Evolutionary conservation across 2,329 filamentous ascomycete genomes (phyloP).

Genomic region (Colletotrichum tofieldiae): DNA sequence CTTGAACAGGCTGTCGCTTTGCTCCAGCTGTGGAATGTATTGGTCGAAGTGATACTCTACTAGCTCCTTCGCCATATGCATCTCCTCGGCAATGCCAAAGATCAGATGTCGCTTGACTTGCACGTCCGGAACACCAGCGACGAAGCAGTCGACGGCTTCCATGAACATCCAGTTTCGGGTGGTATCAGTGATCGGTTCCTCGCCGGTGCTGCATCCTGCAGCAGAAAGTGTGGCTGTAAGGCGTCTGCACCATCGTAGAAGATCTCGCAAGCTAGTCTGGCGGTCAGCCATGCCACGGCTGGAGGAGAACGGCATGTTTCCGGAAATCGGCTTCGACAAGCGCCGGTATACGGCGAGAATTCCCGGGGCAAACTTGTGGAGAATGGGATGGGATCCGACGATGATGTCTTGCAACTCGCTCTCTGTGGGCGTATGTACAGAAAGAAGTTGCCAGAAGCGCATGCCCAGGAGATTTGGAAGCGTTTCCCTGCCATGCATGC

Average conservation of each 20-base stretch:
- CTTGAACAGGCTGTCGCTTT: slow-evolving; percentile 70
- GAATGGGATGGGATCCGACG: slow-evolving; percentile 76
- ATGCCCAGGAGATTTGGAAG: slow-evolving; percentile 84
- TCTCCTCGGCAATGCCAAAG: slow-evolving; percentile 83
- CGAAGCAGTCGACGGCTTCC: slow-evolving; percentile 94
- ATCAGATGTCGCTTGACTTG: slow-evolving; percentile 74
- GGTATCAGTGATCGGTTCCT: slow-evolving; percentile 80
- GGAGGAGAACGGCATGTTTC: slow-evolving; percentile 51
- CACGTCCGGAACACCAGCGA: slow-evolving; percentile 81
- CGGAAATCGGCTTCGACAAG: slow-evolving; percentile 60
- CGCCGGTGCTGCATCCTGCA: slow-evolving; percentile 73
- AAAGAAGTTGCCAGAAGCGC: slow-evolving; percentile 88
- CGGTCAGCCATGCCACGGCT: slow-evolving; percentile 63
- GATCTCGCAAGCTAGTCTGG: slow-evolving; percentile 80
- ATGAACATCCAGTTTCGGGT: slow-evolving; percentile 89
- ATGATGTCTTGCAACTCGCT: slow-evolving; percentile 84
- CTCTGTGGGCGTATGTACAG: slow-evolving; percentile 75
- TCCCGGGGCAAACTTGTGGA: slow-evolving; percentile 74
- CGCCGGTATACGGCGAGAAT: slow-evolving; percentile 73
- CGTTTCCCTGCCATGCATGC: slow-evolving; percentile 77
- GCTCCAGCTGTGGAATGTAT: slow-evolving; percentile 80
- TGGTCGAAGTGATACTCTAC: slow-evolving; percentile 83
- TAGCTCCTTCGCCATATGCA: slow-evolving; percentile 88
- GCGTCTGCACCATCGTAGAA: slow-evolving; percentile 92
- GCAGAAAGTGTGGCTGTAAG: slow-evolving; percentile 77